Evolutionary conservation across 805 yeast species (phyloP), one percentile per base, ranked within the genome.

Genomic region (Tetrapisispora taiwanensis): DNA sequence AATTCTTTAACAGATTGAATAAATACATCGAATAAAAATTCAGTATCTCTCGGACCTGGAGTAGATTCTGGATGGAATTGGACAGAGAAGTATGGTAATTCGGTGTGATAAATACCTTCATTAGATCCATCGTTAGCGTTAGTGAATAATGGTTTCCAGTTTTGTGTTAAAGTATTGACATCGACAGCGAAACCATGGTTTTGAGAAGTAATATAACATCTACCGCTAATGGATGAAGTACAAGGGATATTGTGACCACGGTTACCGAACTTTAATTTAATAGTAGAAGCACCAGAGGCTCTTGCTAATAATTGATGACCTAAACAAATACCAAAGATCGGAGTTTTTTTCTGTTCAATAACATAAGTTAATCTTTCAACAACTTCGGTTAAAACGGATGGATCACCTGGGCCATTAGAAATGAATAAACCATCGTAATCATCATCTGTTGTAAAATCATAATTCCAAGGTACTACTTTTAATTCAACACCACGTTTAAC

Each of bases 361-460:
- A 76, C 84, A 36, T 63, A 65, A 33, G 72, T 54, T 58, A 92
- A 69, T 54, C 75, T 79, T 34, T 68, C 72, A 30, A 83, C 83
- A 48, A 87, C 76, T 18, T 72, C 75, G 37, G 78, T 65, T 78
- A 92, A 74, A 46, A 84, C 86, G 36, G 92, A 76, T 46, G 99
- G 99, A 70, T 92, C 97, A 77, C 99, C 99, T 26, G 99, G 99
- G 72, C 99, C 99, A 68, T 92, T 92, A 45, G 97, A 89, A 52
- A 90, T 72, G 68, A 92, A 92, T 57, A 92, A 74, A 72, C 98
- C 99, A 65, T 92, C 98, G 63, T 83, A 92, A 27, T 37, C 40
- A 50, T 79, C 74, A 66, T 87, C 95, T 41, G 67, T 58, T 49
- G 84, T 71, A 65, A 84, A 81, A 66, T 88, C 95, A 62, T 88